These are phyloP conservation scores for Pseudocercospora fijiensis DNA, from an alignment of 2,329 filamentous ascomycete species.

Conservation along the genomic window DNA sequence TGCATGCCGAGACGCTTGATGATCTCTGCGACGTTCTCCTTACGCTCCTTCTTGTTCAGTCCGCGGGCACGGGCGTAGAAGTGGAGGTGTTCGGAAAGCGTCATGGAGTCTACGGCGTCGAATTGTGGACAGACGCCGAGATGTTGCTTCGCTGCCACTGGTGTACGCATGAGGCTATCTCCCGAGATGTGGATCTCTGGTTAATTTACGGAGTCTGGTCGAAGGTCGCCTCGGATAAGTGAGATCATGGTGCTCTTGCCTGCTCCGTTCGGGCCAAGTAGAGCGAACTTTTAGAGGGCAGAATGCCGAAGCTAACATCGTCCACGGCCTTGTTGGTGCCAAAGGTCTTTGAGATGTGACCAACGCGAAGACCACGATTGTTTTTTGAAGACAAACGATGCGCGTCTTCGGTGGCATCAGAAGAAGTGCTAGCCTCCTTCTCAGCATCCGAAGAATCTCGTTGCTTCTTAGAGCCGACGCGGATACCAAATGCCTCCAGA, in stretches of 20 bases:
- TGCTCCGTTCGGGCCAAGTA: constrained; percentile 84
- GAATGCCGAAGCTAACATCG: constrained; percentile 78
- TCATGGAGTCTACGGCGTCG: constrained; percentile 75
- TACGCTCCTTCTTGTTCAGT: constrained; percentile 59
- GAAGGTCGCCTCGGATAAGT: constrained; percentile 78
- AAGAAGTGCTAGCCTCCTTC: constrained; percentile 15
- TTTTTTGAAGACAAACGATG: constrained; percentile 48
- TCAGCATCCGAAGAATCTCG: constrained; percentile 33
- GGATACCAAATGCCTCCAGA: constrained; percentile 41
- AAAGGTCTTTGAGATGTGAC: constrained; percentile 76
- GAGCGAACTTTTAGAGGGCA: constrained; percentile 75
- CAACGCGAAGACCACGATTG: constrained; percentile 67
- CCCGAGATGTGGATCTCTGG: constrained; percentile 79
- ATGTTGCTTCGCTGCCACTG: constrained; percentile 68
- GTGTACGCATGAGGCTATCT: constrained; percentile 67
- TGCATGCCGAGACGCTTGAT: constrained; percentile 72
- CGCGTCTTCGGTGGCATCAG: constrained; percentile 21
- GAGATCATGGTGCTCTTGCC: constrained; percentile 87
- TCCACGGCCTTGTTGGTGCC: constrained; percentile 72
- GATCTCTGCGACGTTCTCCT: constrained; percentile 71
- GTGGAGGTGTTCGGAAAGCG: constrained; percentile 74
- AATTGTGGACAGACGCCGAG: constrained; percentile 81
- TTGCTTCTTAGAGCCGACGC: constrained; percentile 2
- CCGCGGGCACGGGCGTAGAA: constrained; percentile 84
- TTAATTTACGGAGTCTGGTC: constrained; percentile 60